phyloP scores from a whole-genome alignment of 805 yeast genomes.

The Hemisphaericaspora nanyangensis region DNA sequence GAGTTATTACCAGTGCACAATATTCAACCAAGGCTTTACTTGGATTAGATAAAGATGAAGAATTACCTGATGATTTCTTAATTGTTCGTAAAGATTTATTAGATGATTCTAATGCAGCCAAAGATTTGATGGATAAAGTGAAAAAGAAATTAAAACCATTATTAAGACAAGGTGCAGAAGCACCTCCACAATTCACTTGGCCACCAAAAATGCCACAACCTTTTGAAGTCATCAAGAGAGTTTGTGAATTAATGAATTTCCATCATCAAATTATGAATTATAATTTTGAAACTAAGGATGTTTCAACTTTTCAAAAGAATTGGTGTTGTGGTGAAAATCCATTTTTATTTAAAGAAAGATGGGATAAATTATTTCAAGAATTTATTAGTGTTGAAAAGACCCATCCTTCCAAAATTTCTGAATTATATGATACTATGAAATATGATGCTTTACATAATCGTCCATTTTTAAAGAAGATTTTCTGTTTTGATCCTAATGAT shows the following conservation, averaged over 20 bases:
- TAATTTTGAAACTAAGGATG: conserved; percentile 68
- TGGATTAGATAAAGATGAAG: conserved; percentile 53
- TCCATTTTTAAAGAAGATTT: conserved; percentile 78
- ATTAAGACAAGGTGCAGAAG: conserved; percentile 91
- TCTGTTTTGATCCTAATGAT: conserved; percentile 55
- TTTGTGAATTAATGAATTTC: conserved; percentile 91
- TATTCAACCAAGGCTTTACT: conserved; percentile 75
- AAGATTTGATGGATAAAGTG: conserved; percentile 95
- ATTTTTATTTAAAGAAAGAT: conserved; percentile 81
- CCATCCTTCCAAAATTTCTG: conserved; percentile 95
- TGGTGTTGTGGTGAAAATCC: conserved; percentile 99
- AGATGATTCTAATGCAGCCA: conserved; percentile 97
- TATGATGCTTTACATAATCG: conserved; percentile 96
- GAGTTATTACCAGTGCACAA: conserved; percentile 91
- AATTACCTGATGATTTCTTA: conserved; percentile 70
- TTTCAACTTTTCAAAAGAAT: conserved; percentile 60
- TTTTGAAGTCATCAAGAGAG: conserved; percentile 86
- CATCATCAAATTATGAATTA: conserved; percentile 80
- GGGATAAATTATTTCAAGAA: conserved; percentile 95
- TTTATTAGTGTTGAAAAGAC: conserved; percentile 91
- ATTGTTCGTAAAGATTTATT: conserved; percentile 83
- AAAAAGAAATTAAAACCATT: conserved; percentile 94
- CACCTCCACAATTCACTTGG: conserved; percentile 98
- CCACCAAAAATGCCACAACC: conserved; percentile 99
- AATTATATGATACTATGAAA: conserved; percentile 96